Base-by-base conservation (phyloP, 2,329 filamentous ascomycete genomes). In the Remersonia thermophila region DNA sequence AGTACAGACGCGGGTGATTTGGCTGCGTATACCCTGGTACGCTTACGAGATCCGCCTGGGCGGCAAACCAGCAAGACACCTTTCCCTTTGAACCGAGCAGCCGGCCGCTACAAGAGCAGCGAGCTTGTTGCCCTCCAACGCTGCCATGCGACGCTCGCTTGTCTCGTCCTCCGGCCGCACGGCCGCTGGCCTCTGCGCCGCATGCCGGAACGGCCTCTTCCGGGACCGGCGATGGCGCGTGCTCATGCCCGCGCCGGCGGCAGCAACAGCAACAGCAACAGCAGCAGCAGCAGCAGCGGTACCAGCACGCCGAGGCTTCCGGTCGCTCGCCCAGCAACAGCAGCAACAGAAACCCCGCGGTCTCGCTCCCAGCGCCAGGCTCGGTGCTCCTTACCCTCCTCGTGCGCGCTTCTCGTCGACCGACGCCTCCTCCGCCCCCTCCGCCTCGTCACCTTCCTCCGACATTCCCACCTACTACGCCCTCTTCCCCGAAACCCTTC, bases 401-500 rank as follows among this genome's bases (percentile, higher is more conserved):
- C 32, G 31, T 17, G 23, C 32, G 30, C 30, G 31, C 30, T 28
- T 4, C 33, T 15, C 17, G 36, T 28, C 35, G 27, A 42, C 38
- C 30, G 12, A 3, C 16, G 16, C 30, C 31, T 23, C 39, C 26
- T 29, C 43, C 13, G 15, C 23, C 30, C 15, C 20, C 14, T 11
- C 27, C 27, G 26, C 18, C 14, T 7, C 42, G 12, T 20, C 27
- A 10, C 26, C 32, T 29, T 25, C 37, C 18, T 3, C 30, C 14
- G 10, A 36, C 13, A 30, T 45, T 33, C 40, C 40, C 23, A 42
- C 48, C 7, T 58, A 89, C 67, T 96, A 95, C 69, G 74, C 79
- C 38, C 75, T 96, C 61, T 98, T 98, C 66, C 86, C 87, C 1
- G 55, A 71, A 23, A 83, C 86, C 3, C 69, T 95, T 3, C 74